These are phyloP conservation scores for Tolypocladium ovalisporum DNA, from an alignment of 2,329 filamentous ascomycete species.

Conservation along the genomic window DNA sequence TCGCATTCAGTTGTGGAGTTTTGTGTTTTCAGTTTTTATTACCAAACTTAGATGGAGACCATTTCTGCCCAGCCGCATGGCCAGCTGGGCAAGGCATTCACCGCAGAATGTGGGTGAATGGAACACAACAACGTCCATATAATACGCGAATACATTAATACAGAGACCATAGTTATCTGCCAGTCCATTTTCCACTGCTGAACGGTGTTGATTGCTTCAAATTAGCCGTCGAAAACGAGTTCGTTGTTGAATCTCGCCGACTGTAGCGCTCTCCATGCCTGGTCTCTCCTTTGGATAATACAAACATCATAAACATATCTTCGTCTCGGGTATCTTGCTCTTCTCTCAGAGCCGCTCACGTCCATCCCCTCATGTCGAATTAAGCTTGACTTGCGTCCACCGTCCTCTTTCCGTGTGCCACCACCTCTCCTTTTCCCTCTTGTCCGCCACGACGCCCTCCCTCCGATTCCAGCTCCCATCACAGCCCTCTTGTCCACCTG, in stretches of 20 bases:
- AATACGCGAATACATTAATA: neutral
- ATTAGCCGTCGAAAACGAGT: too few relatives aligned
- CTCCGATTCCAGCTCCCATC: slow-evolving; percentile 35
- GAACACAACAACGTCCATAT: neutral
- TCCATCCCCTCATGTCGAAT: neutral
- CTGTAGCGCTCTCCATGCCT: neutral
- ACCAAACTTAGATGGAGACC: neutral
- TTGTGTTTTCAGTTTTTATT: neutral
- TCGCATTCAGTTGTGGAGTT: neutral
- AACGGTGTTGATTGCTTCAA: too few relatives aligned
- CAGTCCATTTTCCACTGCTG: too few relatives aligned
- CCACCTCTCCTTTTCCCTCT: slow-evolving; percentile 38
- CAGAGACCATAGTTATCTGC: neutral
- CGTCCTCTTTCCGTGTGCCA: slow-evolving; percentile 38
- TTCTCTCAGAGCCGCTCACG: neutral
- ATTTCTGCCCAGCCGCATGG: neutral
- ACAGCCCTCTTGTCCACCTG: slow-evolving; percentile 27
- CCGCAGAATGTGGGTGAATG: neutral
- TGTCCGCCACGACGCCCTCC: slow-evolving; percentile 26
- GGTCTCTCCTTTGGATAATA: too few relatives aligned
- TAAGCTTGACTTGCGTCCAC: slow-evolving; percentile 23
- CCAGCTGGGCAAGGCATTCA: neutral
- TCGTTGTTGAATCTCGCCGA: too few relatives aligned
- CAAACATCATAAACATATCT: neutral
- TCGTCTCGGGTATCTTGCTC: neutral